phyloP scores from a whole-genome alignment of 2,329 filamentous ascomycete genomes.

The Zymoseptoria crescenta region DNA sequence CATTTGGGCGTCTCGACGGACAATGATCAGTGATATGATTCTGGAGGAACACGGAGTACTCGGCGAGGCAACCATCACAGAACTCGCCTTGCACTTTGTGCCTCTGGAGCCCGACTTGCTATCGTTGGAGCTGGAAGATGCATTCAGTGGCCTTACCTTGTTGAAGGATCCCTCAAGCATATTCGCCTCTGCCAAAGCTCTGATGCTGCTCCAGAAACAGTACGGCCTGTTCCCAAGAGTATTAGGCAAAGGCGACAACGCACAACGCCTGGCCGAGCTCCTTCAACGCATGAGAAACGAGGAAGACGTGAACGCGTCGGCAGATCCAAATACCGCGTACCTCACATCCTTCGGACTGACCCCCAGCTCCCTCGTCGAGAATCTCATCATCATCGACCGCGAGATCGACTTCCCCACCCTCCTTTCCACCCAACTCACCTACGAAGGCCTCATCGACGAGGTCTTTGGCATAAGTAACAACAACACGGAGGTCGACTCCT shows the following conservation, averaged over 20 bases:
- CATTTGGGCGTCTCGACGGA: conserved; percentile 90
- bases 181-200: conserved; percentile 77
- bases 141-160: conserved; percentile 81
- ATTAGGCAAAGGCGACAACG: conserved; percentile 91
- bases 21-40: conserved; percentile 81
- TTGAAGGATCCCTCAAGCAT: conserved; percentile 86
- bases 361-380: conserved; percentile 82
- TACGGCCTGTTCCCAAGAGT: conserved; percentile 93
- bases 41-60: conserved; percentile 89
- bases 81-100: conserved; percentile 83
- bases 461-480: conserved; percentile 87
- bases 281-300: conserved; percentile 89
- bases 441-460: conserved; percentile 93
- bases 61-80: conserved; percentile 81
- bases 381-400: conserved; percentile 87
- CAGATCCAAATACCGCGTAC: conserved; percentile 36
- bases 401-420: conserved; percentile 91
- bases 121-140: conserved; percentile 80
- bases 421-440: conserved; percentile 88
- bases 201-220: conserved; percentile 89
- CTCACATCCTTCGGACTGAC: conserved; percentile 58
- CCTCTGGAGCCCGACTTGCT: conserved; percentile 85
- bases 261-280: conserved; percentile 77
- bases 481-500: conserved; percentile 85
- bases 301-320: conserved; percentile 51